phyloP scores from a whole-genome alignment of 2,329 filamentous ascomycete genomes.

The Verticillium albo-atrum region DNA sequence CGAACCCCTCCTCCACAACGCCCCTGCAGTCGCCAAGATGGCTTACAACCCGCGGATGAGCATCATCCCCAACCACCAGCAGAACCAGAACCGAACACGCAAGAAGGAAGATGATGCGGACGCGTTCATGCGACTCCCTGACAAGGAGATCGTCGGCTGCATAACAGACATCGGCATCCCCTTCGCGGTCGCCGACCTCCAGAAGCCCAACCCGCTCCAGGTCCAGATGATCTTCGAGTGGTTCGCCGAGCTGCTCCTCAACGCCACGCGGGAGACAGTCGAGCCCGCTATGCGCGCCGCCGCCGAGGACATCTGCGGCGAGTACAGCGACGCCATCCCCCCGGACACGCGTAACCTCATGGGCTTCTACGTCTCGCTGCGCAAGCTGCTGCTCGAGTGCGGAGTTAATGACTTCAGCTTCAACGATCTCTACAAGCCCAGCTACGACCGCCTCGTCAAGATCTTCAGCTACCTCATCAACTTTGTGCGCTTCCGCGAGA shows the following conservation, averaged over 20 bases:
- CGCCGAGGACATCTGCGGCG: constrained; percentile 79
- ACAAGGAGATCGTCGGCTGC: constrained; percentile 87
- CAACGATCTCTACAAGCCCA: constrained; percentile 85
- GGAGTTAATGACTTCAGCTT: constrained; percentile 93
- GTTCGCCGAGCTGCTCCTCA: constrained; percentile 92
- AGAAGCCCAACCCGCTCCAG: constrained; percentile 90
- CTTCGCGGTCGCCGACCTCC: constrained; percentile 80
- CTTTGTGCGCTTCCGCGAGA: constrained; percentile 95
- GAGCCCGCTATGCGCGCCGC: constrained; percentile 94
- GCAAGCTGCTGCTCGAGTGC: constrained; percentile 77
- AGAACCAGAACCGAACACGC: constrained; percentile 45
- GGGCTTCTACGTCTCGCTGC: constrained; percentile 87
- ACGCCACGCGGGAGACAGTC: constrained; percentile 86
- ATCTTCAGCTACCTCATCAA: constrained; percentile 99
- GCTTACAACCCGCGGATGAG: constrained; percentile 57
- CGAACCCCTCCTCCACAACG: too few relatives aligned
- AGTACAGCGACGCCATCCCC: constrained; percentile 79
- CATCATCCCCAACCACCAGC: constrained; percentile 49
- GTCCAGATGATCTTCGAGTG: constrained; percentile 98
- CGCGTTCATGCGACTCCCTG: constrained; percentile 56
- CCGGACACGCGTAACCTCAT: constrained; percentile 88
- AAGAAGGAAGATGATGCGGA: constrained; percentile 58
- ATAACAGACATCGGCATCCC: constrained; percentile 95
- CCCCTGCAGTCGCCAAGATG: constrained; percentile 32
- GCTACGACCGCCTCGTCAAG: constrained; percentile 83